phyloP scores from a whole-genome alignment of 2,329 filamentous ascomycete genomes.

The Trichophaea hybrida region DNA sequence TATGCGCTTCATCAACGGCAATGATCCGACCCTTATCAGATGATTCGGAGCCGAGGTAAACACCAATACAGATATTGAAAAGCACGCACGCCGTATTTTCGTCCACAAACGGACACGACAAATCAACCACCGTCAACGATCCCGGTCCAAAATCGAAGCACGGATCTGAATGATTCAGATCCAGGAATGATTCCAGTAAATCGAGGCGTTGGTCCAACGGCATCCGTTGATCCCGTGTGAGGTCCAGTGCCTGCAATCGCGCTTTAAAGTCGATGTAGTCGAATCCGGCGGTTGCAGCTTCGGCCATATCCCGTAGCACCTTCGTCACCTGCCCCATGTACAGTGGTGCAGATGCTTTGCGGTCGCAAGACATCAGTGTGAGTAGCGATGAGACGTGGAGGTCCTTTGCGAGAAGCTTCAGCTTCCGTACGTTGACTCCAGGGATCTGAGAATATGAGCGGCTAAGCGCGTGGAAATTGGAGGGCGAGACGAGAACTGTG shows the following conservation, averaged over 20 bases:
- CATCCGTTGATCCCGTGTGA: constrained; percentile 16
- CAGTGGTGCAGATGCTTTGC: constrained; percentile 14
- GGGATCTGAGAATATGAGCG: constrained; percentile 25
- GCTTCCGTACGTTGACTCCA: constrained; percentile 20
- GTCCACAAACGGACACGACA: constrained; percentile 57
- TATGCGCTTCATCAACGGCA: constrained; percentile 64
- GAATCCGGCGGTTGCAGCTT: constrained; percentile 15
- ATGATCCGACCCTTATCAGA: constrained; percentile 43
- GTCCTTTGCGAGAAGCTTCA: constrained; percentile 23
- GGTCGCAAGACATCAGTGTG: constrained; percentile 25
- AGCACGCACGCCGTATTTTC: constrained; percentile 48
- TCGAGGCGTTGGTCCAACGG: constrained; percentile 25
- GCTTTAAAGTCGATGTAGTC: constrained; percentile 25
- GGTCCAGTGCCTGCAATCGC: constrained; percentile 10
- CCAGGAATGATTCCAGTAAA: constrained; percentile 27
- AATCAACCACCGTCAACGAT: constrained; percentile 50
- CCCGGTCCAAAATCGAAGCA: constrained; percentile 31
- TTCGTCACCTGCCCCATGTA: constrained; percentile 25
- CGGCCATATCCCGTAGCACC: constrained; percentile 26
- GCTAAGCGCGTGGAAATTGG: constrained; percentile 23
- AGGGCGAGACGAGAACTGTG: constrained; percentile 25
- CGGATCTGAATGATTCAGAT: background rate
- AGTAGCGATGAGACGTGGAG: constrained; percentile 25
- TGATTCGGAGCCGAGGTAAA: constrained; percentile 45
- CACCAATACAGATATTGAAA: constrained; percentile 54